Percentiles rank a stretch among this genome's conserved stretches.
phyloP scores from a whole-genome alignment of 2,329 filamentous ascomycete species.

The Hortaea werneckii region DNA sequence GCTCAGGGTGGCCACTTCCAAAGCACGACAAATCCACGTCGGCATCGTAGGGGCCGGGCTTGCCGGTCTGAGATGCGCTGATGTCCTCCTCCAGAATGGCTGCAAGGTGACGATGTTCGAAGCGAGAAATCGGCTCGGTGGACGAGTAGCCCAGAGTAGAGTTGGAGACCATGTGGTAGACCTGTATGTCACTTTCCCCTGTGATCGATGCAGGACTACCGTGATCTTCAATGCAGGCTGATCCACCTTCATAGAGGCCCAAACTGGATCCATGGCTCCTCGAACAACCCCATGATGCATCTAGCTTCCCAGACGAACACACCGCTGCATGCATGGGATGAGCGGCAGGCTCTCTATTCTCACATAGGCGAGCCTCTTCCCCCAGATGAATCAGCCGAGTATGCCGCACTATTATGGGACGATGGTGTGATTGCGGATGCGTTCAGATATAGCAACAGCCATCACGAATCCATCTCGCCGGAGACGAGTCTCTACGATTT shows the following conservation, averaged over 20 bases:
- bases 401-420: conserved; percentile 50
- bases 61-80: conserved; percentile 60
- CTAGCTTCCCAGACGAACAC: conserved; percentile 54
- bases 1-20: conserved; percentile 5
- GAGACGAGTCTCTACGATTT: conserved; percentile 48
- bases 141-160: conserved; percentile 42
- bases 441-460: conserved; percentile 54
- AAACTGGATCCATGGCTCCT: conserved; percentile 73
- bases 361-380: conserved; percentile 45
- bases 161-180: conserved; percentile 42
- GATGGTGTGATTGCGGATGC: conserved; percentile 53
- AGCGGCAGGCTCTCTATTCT: conserved; percentile 46
- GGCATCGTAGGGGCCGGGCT: conserved; percentile 62
- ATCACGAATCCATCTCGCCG: conserved; percentile 42
- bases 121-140: conserved; percentile 56
- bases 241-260: conserved; percentile 43
- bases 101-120: conserved; percentile 61
- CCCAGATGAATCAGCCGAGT: conserved; percentile 27
- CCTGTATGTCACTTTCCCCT: conserved; percentile 35
- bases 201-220: background rate
- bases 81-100: conserved; percentile 54
- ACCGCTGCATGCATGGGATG: conserved; percentile 42
- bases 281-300: conserved; percentile 59
- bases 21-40: conserved; percentile 25
- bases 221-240: background rate